Conservation (phyloP, 768 basidiomycete genomes). For the Lactarius tabidus region DNA sequence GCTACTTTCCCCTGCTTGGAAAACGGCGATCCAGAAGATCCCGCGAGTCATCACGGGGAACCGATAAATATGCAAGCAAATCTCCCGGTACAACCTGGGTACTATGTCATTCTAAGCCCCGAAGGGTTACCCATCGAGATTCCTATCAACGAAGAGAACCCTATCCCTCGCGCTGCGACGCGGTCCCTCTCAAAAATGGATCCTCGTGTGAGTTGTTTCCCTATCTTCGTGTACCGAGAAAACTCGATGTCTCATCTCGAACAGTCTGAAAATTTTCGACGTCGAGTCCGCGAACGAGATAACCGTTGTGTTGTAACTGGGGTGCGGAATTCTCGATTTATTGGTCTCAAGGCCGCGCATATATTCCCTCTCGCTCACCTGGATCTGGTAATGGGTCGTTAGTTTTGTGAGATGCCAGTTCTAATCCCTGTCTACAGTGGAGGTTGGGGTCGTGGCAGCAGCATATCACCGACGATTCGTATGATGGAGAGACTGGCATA, state of each 20-base stretch:
- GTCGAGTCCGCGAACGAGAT: neutral
- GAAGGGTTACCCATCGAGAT: neutral
- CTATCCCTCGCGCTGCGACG: too few relatives aligned
- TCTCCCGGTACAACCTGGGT: too few relatives aligned
- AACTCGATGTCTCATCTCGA: neutral
- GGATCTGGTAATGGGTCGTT: neutral
- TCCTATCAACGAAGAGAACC: neutral
- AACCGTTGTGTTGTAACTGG: neutral
- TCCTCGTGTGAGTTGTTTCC: too few relatives aligned
- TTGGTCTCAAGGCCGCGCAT: neutral
- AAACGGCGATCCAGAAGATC: too few relatives aligned
- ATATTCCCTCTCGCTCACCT: neutral
- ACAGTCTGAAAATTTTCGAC: neutral
- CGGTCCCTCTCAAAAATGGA: too few relatives aligned
- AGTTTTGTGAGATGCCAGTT: neutral
- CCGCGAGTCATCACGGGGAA: too few relatives aligned
- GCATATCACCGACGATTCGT: neutral
- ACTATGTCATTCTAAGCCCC: too few relatives aligned
- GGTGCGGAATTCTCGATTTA: neutral
- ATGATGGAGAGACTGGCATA: neutral
- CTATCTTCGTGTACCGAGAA: too few relatives aligned
- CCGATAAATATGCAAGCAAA: too few relatives aligned
- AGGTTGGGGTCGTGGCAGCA: neutral
- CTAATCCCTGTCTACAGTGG: neutral
- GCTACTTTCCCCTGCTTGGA: too few relatives aligned